Percentiles rank a stretch among this genome's conserved stretches.
These are phyloP conservation scores for Glaciozyma antarctica DNA, from an alignment of 768 basidiomycete genomes.

Conservation along the genomic window DNA sequence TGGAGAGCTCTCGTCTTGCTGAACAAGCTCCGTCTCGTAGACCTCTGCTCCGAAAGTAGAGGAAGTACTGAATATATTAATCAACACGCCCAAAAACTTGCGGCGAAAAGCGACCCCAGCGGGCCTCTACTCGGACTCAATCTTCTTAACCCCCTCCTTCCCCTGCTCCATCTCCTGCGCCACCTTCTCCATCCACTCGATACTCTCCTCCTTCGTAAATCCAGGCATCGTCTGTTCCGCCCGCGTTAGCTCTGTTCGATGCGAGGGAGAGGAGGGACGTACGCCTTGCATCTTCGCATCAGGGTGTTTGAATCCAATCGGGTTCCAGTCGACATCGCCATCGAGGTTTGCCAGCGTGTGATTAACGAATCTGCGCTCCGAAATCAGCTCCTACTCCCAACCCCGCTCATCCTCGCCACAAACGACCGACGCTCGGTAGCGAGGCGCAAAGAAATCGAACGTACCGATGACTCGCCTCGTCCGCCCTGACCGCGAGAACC, in stretches of 20 bases:
- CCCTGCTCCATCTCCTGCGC: constrained; percentile 22
- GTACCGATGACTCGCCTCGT: constrained; percentile 58
- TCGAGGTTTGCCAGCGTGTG: constrained; percentile 86
- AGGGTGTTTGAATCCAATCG: constrained; percentile 64
- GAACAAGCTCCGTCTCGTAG: too few species aligned
- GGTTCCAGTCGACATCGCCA: constrained; percentile 55
- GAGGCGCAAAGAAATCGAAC: background rate
- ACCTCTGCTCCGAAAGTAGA: too few species aligned
- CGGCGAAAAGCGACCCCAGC: background rate
- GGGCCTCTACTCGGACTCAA: background rate
- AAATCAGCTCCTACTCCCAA: too few species aligned
- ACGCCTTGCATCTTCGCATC: constrained; percentile 74
- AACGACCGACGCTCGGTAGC: background rate
- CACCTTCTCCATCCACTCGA: constrained; percentile 25
- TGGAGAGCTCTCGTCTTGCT: too few species aligned
- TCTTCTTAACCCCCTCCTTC: constrained; percentile 3
- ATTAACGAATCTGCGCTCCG: constrained; percentile 60
- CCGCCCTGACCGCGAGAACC: constrained; percentile 21
- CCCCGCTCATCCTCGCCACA: background rate
- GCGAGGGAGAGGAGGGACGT: background rate
- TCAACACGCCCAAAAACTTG: too few species aligned
- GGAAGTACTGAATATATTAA: too few species aligned
- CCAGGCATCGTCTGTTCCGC: constrained; percentile 60
- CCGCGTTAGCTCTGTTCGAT: constrained; percentile 71
- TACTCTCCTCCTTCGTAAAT: constrained; percentile 36